Evolutionary conservation across 768 basidiomycete genomes (phyloP), one percentile per base, ranked within the genome.

Genomic region (Antrodiella citrinella): DNA sequence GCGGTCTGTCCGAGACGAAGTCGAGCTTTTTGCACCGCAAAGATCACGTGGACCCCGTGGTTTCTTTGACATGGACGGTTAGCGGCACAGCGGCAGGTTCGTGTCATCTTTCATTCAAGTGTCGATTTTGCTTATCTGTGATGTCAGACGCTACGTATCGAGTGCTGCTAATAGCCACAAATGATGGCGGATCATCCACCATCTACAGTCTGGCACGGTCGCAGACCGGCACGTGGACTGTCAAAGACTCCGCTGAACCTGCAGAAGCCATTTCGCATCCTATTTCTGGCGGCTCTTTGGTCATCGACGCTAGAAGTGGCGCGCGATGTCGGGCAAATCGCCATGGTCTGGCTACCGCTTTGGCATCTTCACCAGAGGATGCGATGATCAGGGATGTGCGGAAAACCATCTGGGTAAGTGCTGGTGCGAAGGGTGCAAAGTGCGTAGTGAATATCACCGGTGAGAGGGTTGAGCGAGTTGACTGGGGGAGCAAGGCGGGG

Each of bases 1-100:
- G 80, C 22, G 72, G 71, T 56, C 59, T 55, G 13, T 59, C 65
- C 54, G 70, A 61, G 44, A 71, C 66, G 48, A 69, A 66, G 50
- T 64, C 68, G 46, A 64, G 69, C 24, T 56, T 71, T 46, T 58
- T 71, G 20, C 57, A 59, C 22, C 61, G 58, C 20, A 66, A 43
- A 22, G n/a, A 69, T 47, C 65, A 71, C 15, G 49, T 62, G 41
- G 76, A 80, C 48, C 65, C 69, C 1, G 65, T 86, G 7, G 66
- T 66, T 15, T 74, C 75, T 1, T 62, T 94, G 53, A 69, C 74
- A 22, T 95, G 88, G 88, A 73, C 82, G 0, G 74, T 90, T 4
- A 72, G 76, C 45, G 65, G 74, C 2, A 60, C 83, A 19, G 74
- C 73, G 3, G 66, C 76, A 62, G 85, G 87, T 73, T 47, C 65